These are phyloP conservation scores for Ganoderma meredithae DNA, from an alignment of 1,284 basidiomycete genomes.

Conservation along the genomic window DNA sequence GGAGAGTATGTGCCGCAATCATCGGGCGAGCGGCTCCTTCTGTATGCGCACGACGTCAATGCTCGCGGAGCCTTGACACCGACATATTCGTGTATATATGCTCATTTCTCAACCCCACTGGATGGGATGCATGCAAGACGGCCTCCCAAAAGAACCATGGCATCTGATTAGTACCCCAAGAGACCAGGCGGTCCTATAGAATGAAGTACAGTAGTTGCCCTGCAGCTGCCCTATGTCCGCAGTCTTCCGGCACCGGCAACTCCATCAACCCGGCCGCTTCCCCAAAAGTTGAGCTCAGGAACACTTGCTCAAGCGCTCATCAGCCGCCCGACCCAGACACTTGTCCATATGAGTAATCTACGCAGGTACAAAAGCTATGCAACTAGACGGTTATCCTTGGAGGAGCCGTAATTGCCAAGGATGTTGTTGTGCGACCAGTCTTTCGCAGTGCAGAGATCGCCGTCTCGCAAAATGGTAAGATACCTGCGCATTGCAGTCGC, in stretches of 20 bases:
- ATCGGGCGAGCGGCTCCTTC: slow-evolving; percentile 1
- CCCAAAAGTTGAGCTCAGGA: background rate
- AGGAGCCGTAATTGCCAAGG: slow-evolving; percentile 60
- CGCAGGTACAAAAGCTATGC: no score
- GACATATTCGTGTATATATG: background rate
- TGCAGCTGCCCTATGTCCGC: background rate
- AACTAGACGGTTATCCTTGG: no score
- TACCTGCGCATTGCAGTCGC: slow-evolving; percentile 8
- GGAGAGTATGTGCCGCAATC: background rate
- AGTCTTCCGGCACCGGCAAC: slow-evolving; percentile 1
- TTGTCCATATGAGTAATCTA: no score
- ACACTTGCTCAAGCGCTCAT: no score
- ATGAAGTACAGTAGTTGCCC: no score
- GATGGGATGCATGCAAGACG: background rate
- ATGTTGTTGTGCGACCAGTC: slow-evolving; percentile 69
- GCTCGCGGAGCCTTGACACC: background rate
- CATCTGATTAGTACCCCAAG: background rate
- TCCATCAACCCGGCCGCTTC: slow-evolving; percentile 1
- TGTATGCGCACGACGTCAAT: background rate
- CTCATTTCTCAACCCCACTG: background rate
- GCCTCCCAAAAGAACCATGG: background rate
- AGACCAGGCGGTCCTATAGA: no score
- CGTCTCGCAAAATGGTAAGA: slow-evolving; percentile 42
- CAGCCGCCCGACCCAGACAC: no score
- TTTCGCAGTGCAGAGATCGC: slow-evolving; percentile 67